Conservation (phyloP, 176 grass and related monocot genomes). For the Eragrostis nindensis region DNA sequence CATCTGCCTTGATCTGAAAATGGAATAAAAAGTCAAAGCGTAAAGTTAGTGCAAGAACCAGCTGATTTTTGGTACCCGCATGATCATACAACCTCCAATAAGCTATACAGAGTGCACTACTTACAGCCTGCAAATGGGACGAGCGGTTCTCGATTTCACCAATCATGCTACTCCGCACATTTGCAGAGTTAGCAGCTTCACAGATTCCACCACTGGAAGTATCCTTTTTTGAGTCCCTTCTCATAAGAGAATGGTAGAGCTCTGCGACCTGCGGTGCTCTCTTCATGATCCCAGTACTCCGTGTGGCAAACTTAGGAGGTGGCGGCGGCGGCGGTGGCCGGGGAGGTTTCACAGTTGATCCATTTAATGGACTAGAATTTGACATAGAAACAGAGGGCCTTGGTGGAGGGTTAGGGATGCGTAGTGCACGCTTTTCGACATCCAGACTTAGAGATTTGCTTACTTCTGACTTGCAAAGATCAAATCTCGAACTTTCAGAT, state of each 20-base stretch:
- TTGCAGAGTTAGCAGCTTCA: constrained; percentile 70
- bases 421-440: constrained; percentile 78
- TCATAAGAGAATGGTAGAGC: constrained; percentile 99
- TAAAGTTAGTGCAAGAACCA: constrained; percentile 31
- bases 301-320: constrained; percentile 71
- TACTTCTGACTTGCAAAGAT: constrained; percentile 63
- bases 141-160: constrained; percentile 99
- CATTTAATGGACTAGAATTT: constrained; percentile 59
- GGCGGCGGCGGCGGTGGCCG: constrained; percentile 80
- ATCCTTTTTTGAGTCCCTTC: constrained; percentile 92
- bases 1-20: constrained; percentile 93
- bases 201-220: constrained; percentile 71
- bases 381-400: constrained; percentile 73
- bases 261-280: constrained; percentile 97
- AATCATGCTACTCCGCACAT: constrained; percentile 96
- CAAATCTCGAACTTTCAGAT: constrained; percentile 77
- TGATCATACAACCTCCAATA: constrained; percentile 11
- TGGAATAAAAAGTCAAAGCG: constrained; percentile 16
- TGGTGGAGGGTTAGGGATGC: constrained; percentile 93
- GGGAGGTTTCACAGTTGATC: constrained; percentile 48
- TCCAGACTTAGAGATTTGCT: constrained; percentile 65
- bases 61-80: constrained; percentile 18
- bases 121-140: constrained; percentile 91
- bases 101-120: constrained; percentile 35
- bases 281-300: constrained; percentile 79